phyloP scores from a whole-genome alignment of 2,329 filamentous ascomycete species.

The Cadophora gregata region DNA sequence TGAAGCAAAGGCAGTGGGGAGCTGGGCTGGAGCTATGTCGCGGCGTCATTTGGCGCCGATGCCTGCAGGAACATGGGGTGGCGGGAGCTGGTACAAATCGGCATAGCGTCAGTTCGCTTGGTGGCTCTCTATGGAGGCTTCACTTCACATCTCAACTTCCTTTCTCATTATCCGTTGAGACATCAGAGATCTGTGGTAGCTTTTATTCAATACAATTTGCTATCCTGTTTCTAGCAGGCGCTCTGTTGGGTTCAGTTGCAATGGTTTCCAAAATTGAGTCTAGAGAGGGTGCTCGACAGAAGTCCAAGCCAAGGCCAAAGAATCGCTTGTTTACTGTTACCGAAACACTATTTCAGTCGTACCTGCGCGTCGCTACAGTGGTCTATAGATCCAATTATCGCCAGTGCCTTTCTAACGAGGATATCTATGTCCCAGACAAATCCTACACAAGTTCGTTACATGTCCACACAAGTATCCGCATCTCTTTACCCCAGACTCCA shows the following conservation, averaged over 20 bases:
- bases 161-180: background rate
- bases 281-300: background rate
- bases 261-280: too few relatives aligned
- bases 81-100: background rate
- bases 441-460: background rate
- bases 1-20: constrained; percentile 9
- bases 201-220: too few relatives aligned
- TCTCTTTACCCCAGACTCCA: background rate
- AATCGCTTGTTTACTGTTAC: background rate
- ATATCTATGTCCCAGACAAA: background rate
- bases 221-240: too few relatives aligned
- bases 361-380: background rate
- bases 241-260: too few relatives aligned
- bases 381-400: background rate
- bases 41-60: constrained; percentile 21
- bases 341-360: background rate
- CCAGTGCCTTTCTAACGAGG: background rate
- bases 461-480: background rate
- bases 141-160: background rate
- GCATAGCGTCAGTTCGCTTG: background rate
- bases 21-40: constrained; percentile 4
- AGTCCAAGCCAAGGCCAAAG: background rate
- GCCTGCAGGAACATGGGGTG: constrained; percentile 5
- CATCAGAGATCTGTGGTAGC: too few relatives aligned
- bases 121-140: background rate